Percentiles rank a stretch among this genome's conserved stretches.
phyloP scores from a whole-genome alignment of 345 rosid genomes.

The Dimocarpus longan region DNA sequence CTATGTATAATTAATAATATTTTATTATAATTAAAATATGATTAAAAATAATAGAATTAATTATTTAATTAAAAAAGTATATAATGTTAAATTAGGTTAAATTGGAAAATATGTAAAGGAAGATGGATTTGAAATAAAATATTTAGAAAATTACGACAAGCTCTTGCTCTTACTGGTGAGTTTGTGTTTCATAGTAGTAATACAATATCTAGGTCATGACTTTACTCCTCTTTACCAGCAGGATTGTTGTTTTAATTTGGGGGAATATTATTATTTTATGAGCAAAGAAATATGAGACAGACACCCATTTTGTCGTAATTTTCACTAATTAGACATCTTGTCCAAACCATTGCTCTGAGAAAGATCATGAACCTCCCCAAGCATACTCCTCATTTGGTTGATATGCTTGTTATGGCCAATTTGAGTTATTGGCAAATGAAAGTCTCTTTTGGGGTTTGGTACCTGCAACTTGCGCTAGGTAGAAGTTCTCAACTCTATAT shows the following conservation, averaged over 20 bases:
- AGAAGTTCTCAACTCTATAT: constrained; percentile 88
- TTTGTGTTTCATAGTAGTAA: constrained; percentile 9
- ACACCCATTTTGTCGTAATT: neutral
- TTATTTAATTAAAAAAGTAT: no score
- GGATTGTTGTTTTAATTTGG: neutral
- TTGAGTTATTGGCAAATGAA: constrained; percentile 99
- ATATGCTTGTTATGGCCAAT: constrained; percentile 98
- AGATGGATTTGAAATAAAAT: no score
- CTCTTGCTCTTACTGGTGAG: constrained; percentile 96
- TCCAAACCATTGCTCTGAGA: constrained; percentile 95
- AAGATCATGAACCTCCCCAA: constrained; percentile 96
- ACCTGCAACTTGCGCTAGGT: constrained; percentile 96
- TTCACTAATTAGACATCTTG: constrained; percentile 13
- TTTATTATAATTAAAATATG: no score
- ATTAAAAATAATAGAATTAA: no score
- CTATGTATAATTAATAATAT: no score
- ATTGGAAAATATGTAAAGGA: no score
- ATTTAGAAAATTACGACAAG: constrained; percentile 25
- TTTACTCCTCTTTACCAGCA: neutral
- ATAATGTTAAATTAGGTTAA: no score
- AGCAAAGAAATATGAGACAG: neutral
- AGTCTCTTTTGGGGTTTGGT: constrained; percentile 98
- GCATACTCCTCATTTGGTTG: constrained; percentile 87
- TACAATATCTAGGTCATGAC: neutral
- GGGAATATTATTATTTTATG: neutral